These are phyloP conservation scores for Aspergillus ellipticus DNA, from an alignment of 495 filamentous ascomycete genomes.

Conservation along the genomic window DNA sequence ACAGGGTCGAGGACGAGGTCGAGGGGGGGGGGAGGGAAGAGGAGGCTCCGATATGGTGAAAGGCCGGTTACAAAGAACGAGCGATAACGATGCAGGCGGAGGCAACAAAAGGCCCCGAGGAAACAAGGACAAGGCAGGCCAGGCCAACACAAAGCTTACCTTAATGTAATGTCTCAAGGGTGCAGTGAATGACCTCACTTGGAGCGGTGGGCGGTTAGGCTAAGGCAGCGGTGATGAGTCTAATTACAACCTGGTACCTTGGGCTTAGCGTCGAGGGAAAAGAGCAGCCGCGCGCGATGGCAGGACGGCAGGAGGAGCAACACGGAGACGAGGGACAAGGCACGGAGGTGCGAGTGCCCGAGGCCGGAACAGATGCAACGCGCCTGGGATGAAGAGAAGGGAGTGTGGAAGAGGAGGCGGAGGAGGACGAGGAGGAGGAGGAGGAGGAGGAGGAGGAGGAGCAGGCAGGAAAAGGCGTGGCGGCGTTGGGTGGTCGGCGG, in stretches of 20 bases:
- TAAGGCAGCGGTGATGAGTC: constrained; percentile 10
- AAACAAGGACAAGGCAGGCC: background rate
- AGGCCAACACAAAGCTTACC: background rate
- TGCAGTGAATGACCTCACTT: constrained; percentile 3
- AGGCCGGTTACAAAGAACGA: no score
- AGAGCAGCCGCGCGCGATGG: background rate
- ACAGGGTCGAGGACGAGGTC: background rate
- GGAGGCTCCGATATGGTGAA: no score
- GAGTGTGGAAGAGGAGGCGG: background rate
- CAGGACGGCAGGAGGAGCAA: background rate
- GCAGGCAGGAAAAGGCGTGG: constrained; percentile 26
- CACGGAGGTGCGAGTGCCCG: background rate
- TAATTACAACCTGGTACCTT: background rate
- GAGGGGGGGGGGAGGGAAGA: background rate
- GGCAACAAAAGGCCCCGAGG: background rate
- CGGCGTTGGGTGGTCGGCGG: constrained; percentile 28
- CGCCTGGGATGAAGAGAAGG: constrained; percentile 1
- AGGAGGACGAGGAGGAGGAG: constrained; percentile 1
- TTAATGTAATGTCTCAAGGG: background rate
- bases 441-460: constrained; percentile 13
- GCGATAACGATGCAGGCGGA: no score
- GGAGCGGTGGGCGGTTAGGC: constrained; percentile 14
- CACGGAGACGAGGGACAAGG: background rate
- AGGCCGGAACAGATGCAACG: background rate
- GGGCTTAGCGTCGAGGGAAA: background rate